Evolutionary conservation across 1,284 basidiomycete genomes (phyloP).

Genomic region (Sanghuangporus sanghuang): DNA sequence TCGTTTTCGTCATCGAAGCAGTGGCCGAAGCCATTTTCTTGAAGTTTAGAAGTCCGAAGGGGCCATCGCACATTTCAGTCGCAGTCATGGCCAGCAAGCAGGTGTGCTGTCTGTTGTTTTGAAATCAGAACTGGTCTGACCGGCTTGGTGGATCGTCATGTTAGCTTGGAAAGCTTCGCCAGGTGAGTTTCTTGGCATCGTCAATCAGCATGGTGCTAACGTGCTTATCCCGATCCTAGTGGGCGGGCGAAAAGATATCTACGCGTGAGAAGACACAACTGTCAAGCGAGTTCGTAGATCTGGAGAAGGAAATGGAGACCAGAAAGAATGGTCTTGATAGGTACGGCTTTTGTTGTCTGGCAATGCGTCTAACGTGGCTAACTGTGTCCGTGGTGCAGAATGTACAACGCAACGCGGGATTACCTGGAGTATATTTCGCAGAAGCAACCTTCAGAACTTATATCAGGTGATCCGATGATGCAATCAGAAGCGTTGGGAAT

Average conservation of each 20-base stretch:
- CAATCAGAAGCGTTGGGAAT: constrained; percentile 76
- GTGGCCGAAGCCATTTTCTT: not conserved
- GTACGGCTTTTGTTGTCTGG: constrained; percentile 30
- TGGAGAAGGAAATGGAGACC: constrained; percentile 68
- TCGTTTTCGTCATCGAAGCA: not conserved
- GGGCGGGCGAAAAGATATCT: constrained; percentile 75
- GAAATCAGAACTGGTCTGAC: not conserved
- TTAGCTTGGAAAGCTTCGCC: constrained; percentile 61
- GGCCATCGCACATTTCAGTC: not conserved
- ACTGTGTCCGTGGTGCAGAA: constrained; percentile 31
- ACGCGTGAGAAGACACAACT: constrained; percentile 63
- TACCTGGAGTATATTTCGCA: constrained; percentile 61
- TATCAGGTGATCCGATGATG: constrained; percentile 55
- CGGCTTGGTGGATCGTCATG: not conserved
- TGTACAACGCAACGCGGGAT: constrained; percentile 53
- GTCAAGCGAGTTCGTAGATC: constrained; percentile 58
- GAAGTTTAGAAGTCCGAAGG: not conserved
- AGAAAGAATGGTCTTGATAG: constrained; percentile 56
- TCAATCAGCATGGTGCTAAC: constrained; percentile 23
- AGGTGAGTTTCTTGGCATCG: constrained; percentile 35
- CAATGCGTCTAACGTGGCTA: not conserved
- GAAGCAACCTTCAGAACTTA: constrained; percentile 56
- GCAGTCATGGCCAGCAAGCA: constrained; percentile 53
- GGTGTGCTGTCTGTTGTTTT: constrained; percentile 28
- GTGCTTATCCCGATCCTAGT: constrained; percentile 34